Evolutionary conservation across 2,329 filamentous ascomycete genomes (phyloP), one percentile per base, ranked within the genome.

Genomic region (Sclerotinia borealis): DNA sequence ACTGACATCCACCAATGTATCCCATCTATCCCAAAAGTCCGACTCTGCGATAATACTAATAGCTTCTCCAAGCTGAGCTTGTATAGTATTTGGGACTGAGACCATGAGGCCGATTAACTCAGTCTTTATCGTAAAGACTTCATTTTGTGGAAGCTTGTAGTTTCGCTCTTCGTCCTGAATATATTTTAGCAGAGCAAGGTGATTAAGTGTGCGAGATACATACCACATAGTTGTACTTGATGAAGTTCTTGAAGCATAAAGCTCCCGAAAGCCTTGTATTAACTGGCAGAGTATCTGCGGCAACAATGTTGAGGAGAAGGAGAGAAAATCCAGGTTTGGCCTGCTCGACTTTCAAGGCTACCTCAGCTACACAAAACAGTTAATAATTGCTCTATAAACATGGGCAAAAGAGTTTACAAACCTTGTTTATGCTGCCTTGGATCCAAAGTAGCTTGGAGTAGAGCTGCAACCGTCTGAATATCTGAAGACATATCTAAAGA

Each of bases 31-130:
- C 89, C 90, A 99, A 77, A 99, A 99, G 76, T 99, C 95, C 69
- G 93, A 98, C 77, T 98, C 93, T 65, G 95, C 95, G 72, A 99
- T 98, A 71, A 96, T 86, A 78, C 93, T 97, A 76, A 98, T 96
- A 67, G 95, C 93, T 75, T 98, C 95, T 70, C 95, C 95, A 43
- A 99, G 84, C 78, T 99, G 95, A 65, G 91, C 87, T 78, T 98
- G 96, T 68, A 99, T 90, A 65, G 86, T 89, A 22, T 90, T 77
- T 4, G 93, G 95, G 29, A 95, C 92, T 10, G 89, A 87, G 72
- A 97, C 96, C 95, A 99, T 99, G 71, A 99, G 82, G 63, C 92
- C 93, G 72, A 99, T 93, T 66, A 99, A 85, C 80, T 97, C 93
- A 73, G 87, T 86, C 80, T 99, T 99, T 81, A 99, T 96, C 49